Conservation (phyloP, 73 alveolate genomes). For the Paraurostyla sp. region DNA sequence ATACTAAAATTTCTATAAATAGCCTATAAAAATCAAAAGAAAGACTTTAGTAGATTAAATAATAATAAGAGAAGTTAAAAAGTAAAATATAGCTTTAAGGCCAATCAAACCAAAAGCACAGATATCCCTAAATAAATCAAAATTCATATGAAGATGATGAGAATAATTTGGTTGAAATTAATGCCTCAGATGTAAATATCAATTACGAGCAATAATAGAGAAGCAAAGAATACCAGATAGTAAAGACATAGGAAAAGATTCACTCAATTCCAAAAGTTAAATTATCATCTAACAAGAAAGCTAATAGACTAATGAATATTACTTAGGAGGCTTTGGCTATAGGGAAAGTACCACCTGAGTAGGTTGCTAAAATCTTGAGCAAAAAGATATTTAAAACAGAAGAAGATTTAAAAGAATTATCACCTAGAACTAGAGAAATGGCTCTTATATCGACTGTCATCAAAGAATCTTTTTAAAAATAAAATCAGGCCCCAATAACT, state of each 20-base stretch:
- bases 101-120: background rate
- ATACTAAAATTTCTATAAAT: conserved; percentile 1
- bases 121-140: background rate
- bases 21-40: conserved; percentile 41
- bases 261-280: background rate
- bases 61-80: conserved; percentile 6
- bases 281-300: background rate
- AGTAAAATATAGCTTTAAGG: background rate
- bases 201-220: background rate
- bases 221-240: conserved; percentile 10
- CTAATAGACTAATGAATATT: background rate
- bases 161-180: too few species aligned
- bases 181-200: background rate
- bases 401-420: background rate
- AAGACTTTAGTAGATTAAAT: background rate
- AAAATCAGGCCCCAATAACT: conserved; percentile 65
- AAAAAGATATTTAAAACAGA: background rate
- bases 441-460: conserved; percentile 20
- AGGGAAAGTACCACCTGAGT: conserved; percentile 57
- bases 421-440: conserved; percentile 68
- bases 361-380: conserved; percentile 27
- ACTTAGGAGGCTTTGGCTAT: conserved; percentile 57
- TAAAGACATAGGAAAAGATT: background rate
- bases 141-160: background rate
- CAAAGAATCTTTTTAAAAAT: conserved; percentile 19